Conservation (phyloP, 1,284 basidiomycete genomes). For the Puccinia sorghi region DNA sequence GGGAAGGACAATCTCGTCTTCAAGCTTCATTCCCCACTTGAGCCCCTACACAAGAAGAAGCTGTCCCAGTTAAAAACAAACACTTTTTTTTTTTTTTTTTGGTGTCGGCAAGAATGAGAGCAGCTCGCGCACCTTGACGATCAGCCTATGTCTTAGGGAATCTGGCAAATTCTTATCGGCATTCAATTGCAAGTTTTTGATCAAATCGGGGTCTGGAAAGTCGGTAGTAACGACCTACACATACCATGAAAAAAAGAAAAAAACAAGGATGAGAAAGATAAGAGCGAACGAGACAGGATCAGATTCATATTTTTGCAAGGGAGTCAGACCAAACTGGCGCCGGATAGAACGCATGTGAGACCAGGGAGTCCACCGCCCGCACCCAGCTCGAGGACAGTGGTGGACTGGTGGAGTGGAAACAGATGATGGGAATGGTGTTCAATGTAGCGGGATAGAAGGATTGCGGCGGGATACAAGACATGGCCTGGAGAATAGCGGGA, state of each 20-base stretch:
- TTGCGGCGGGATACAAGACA: slow-evolving; percentile 41
- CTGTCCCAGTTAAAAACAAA: too few relatives aligned
- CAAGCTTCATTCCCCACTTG: slow-evolving; percentile 40
- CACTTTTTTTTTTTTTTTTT: too few relatives aligned
- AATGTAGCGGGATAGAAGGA: slow-evolving; percentile 25
- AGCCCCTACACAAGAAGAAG: slow-evolving; percentile 2
- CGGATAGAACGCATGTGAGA: slow-evolving; percentile 15
- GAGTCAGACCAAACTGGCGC: slow-evolving; percentile 26
- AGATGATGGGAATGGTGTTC: slow-evolving; percentile 4
- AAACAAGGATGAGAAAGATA: neutral
- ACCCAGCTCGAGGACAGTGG: slow-evolving; percentile 42
- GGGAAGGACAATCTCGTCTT: neutral
- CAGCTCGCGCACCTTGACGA: slow-evolving; percentile 8
- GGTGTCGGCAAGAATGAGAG: too few relatives aligned
- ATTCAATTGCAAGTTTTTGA: slow-evolving; percentile 35
- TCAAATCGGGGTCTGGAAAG: slow-evolving; percentile 41
- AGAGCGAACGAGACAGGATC: too few relatives aligned
- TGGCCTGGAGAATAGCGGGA: slow-evolving; percentile 2
- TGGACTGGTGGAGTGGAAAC: slow-evolving; percentile 5
- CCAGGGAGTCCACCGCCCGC: slow-evolving; percentile 36
- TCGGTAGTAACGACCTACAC: slow-evolving; percentile 42
- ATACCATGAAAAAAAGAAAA: neutral
- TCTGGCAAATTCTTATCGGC: slow-evolving; percentile 24
- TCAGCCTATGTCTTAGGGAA: slow-evolving; percentile 3
- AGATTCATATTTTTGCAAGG: neutral